These are phyloP conservation scores for Musa troglodytarum DNA, from an alignment of 176 grass and related monocot species.

Conservation along the genomic window DNA sequence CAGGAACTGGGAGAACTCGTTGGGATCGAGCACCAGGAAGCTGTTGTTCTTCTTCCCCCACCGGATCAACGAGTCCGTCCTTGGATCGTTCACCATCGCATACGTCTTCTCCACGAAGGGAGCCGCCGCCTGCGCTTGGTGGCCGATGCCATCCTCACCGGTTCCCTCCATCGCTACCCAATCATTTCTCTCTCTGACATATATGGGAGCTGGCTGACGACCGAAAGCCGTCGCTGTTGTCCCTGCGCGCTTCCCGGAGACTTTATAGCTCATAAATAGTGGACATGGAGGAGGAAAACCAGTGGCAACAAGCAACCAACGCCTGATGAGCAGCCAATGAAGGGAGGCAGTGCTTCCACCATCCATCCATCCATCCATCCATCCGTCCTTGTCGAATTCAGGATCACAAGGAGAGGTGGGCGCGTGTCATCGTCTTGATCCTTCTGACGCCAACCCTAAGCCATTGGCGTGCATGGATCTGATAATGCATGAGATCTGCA, in stretches of 20 bases:
- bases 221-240: no score
- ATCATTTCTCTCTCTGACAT: no score
- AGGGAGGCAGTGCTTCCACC: no score
- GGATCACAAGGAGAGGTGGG: neutral
- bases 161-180: constrained; percentile 4
- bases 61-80: constrained; percentile 41
- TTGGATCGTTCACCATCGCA: constrained; percentile 63
- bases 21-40: constrained; percentile 49
- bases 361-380: no score
- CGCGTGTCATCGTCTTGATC: neutral
- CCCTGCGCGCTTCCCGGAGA: no score
- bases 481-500: neutral
- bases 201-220: no score
- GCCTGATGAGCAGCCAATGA: no score
- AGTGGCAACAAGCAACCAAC: no score
- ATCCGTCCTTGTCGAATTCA: no score
- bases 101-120: constrained; percentile 74
- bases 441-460: neutral
- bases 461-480: neutral
- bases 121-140: constrained; percentile 18
- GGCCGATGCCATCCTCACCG: neutral
- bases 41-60: constrained; percentile 56
- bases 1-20: constrained; percentile 50
- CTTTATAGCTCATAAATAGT: no score
- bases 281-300: no score